Conservation (phyloP, 2,329 filamentous ascomycete genomes). For the Colletotrichum sp. region DNA sequence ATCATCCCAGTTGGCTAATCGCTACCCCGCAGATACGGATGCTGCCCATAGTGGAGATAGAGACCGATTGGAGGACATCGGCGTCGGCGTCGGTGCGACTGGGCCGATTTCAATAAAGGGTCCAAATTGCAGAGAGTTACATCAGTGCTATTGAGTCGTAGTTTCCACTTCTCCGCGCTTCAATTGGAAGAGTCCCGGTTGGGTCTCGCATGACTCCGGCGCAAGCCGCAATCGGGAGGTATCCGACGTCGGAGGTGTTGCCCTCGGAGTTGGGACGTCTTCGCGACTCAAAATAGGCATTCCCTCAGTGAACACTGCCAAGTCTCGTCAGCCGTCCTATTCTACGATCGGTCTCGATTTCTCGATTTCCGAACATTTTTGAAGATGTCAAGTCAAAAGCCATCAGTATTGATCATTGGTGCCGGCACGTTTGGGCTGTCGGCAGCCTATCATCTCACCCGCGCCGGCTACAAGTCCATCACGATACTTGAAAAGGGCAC, state of each 20-base stretch:
- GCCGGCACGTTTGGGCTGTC: conserved; percentile 50
- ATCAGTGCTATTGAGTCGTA: neutral
- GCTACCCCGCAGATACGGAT: neutral
- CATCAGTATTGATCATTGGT: conserved; percentile 30
- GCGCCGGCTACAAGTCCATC: conserved; percentile 42
- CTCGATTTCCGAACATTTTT: neutral
- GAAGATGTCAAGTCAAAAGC: neutral
- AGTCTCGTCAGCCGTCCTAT: neutral
- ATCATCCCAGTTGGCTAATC: neutral
- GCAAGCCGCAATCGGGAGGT: neutral
- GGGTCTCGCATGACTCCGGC: neutral
- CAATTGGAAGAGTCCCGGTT: neutral
- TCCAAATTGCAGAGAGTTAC: neutral
- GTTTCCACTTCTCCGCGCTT: neutral
- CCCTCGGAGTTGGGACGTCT: neutral
- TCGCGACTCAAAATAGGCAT: neutral
- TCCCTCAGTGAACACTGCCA: neutral
- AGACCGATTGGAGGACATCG: neutral
- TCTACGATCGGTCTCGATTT: neutral
- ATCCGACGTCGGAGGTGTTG: conserved; percentile 6
- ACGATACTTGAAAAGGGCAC: conserved; percentile 41
- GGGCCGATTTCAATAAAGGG: neutral
- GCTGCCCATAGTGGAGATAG: neutral
- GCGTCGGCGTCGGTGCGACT: neutral
- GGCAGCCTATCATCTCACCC: conserved; percentile 43